A percentile compares a stretch with the other conserved stretches of the same genome.
Evolutionary conservation across 768 basidiomycete species (phyloP).

Genomic region (Leccinum subtestaceum): DNA sequence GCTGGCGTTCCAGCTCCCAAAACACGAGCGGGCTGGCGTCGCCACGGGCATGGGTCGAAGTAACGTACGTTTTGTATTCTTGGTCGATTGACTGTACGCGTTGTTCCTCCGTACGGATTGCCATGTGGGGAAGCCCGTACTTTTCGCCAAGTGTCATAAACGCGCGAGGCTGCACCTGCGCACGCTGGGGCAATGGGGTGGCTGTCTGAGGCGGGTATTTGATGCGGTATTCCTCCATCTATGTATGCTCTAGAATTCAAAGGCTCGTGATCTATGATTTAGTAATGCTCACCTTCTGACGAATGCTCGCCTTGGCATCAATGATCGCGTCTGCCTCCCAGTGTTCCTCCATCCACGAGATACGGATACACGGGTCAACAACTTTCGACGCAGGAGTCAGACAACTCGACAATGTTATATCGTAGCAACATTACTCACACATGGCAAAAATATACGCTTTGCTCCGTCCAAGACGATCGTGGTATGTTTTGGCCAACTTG

Average conservation of each 20-base stretch:
- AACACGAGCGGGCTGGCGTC: not conserved
- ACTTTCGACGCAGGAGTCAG: not conserved
- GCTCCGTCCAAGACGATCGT: not conserved
- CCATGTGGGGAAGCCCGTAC: not conserved
- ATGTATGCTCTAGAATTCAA: no score
- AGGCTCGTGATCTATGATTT: no score
- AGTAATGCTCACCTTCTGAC: not conserved
- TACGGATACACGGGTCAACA: not conserved
- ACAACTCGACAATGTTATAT: no score
- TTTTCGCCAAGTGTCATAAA: not conserved
- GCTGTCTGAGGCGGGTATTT: not conserved
- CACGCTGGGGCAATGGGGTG: not conserved
- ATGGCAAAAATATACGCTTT: constrained; percentile 2
- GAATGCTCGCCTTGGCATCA: not conserved
- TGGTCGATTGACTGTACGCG: not conserved
- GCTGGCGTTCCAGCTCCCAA: not conserved
- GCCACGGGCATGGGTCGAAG: not conserved
- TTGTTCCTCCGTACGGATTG: not conserved
- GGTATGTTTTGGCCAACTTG: not conserved
- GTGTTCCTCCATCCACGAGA: not conserved
- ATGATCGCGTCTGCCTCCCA: not conserved
- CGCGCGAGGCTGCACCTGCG: not conserved
- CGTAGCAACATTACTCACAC: not conserved
- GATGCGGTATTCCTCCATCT: not conserved
- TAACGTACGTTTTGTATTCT: constrained; percentile 4